phyloP scores from a whole-genome alignment of 192 early-diverging fungal genomes.

The Entophlyctis luteolus region DNA sequence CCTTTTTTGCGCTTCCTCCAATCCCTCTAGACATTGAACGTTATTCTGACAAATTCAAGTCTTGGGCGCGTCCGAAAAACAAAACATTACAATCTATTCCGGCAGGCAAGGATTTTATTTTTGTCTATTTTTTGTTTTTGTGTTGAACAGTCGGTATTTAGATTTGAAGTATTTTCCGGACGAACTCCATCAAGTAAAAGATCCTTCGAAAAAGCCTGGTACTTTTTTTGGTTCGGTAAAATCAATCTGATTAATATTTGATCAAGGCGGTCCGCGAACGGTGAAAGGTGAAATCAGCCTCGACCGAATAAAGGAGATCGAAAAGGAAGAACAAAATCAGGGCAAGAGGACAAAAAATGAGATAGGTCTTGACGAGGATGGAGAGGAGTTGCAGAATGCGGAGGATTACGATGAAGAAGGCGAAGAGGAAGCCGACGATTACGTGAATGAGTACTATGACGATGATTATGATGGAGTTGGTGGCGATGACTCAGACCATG shows the following conservation, averaged over 20 bases:
- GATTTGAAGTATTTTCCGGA: constrained; percentile 24
- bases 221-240: neutral
- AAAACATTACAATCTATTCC: constrained; percentile 10
- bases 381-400: neutral
- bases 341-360: constrained; percentile 8
- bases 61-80: constrained; percentile 10
- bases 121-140: too few species aligned
- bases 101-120: constrained; percentile 1
- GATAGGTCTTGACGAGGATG: constrained; percentile 12
- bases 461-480: constrained; percentile 29
- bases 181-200: constrained; percentile 28
- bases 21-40: constrained; percentile 18
- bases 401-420: constrained; percentile 28
- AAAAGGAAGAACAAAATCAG: constrained; percentile 11
- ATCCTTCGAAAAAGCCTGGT: constrained; percentile 14
- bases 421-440: constrained; percentile 24
- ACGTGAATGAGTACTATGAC: constrained; percentile 19
- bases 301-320: constrained; percentile 1
- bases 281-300: constrained; percentile 13
- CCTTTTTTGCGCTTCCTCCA: neutral
- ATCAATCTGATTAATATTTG: too few species aligned
- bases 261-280: constrained; percentile 2
- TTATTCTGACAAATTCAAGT: constrained; percentile 28
- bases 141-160: too few species aligned
- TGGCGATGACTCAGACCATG: constrained; percentile 18